Conservation (phyloP, 768 basidiomycete species). For the Leccinum longicurvipes region DNA sequence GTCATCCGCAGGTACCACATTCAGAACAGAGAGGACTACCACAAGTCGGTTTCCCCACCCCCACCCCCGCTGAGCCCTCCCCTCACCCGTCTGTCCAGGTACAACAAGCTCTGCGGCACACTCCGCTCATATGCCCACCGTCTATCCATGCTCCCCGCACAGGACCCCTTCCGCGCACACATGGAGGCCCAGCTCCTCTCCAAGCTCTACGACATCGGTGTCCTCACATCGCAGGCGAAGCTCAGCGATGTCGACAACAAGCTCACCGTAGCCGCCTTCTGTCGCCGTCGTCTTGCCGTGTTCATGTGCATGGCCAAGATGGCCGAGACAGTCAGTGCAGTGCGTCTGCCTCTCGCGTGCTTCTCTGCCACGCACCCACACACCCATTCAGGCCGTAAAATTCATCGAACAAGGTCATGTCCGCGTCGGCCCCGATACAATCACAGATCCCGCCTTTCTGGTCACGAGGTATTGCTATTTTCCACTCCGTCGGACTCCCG, state of each 20-base stretch:
- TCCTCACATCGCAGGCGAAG: conserved; percentile 82
- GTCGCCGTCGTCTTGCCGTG: conserved; percentile 87
- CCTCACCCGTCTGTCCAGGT: conserved; percentile 41
- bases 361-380: conserved; percentile 5
- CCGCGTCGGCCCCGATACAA: conserved; percentile 92
- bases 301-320: conserved; percentile 91
- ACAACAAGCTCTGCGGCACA: conserved; percentile 93
- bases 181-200: conserved; percentile 87
- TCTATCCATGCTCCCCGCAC: conserved; percentile 78
- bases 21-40: conserved; percentile 91
- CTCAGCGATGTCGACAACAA: conserved; percentile 93
- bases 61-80: neutral
- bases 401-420: conserved; percentile 99
- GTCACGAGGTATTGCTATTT: conserved; percentile 66
- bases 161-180: conserved; percentile 82
- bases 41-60: conserved; percentile 53
- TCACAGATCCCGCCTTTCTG: conserved; percentile 94
- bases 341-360: conserved; percentile 39
- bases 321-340: conserved; percentile 92
- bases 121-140: conserved; percentile 84
- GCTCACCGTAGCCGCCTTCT: conserved; percentile 93
- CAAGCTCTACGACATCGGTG: conserved; percentile 96
- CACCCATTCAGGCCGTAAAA: conserved; percentile 73
- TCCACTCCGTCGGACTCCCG: neutral
- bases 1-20: conserved; percentile 96